Conservation (phyloP, 1,284 basidiomycete genomes). For the Fomes fomentarius region DNA sequence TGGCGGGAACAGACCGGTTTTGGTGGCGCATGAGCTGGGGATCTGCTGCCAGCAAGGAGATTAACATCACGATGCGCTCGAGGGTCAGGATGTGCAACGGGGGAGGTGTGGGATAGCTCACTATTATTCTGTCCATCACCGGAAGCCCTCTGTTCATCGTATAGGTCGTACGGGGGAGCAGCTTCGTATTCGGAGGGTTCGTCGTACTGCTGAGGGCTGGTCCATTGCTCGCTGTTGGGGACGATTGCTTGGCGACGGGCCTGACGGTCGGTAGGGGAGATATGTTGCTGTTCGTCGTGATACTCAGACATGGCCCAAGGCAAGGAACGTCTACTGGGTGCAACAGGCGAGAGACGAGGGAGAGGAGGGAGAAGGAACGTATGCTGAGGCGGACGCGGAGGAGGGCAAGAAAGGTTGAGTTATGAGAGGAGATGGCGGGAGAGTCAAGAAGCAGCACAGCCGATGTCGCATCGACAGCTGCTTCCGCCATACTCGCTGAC, state of each 20-base stretch:
- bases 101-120: slow-evolving; percentile 20
- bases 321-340: background rate
- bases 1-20: slow-evolving; percentile 45
- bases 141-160: slow-evolving; percentile 6
- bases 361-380: background rate
- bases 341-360: background rate
- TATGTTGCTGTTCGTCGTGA: slow-evolving; percentile 14
- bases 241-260: slow-evolving; percentile 24
- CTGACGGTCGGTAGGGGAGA: slow-evolving; percentile 18
- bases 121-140: slow-evolving; percentile 17
- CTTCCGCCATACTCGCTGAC: no score
- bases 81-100: slow-evolving; percentile 9
- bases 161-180: no score
- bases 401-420: background rate
- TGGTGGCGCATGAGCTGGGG: slow-evolving; percentile 29
- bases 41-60: slow-evolving; percentile 15
- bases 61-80: slow-evolving; percentile 4
- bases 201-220: slow-evolving; percentile 15
- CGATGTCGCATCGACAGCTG: background rate
- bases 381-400: background rate
- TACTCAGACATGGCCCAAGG: slow-evolving; percentile 22
- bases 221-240: slow-evolving; percentile 22
- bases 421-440: background rate
- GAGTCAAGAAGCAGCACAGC: slow-evolving; percentile 2
- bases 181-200: slow-evolving; percentile 1